A percentile compares a stretch with the other conserved stretches of the same genome.
phyloP scores from a whole-genome alignment of 345 rosid genomes.

The Corymbia maculata region DNA sequence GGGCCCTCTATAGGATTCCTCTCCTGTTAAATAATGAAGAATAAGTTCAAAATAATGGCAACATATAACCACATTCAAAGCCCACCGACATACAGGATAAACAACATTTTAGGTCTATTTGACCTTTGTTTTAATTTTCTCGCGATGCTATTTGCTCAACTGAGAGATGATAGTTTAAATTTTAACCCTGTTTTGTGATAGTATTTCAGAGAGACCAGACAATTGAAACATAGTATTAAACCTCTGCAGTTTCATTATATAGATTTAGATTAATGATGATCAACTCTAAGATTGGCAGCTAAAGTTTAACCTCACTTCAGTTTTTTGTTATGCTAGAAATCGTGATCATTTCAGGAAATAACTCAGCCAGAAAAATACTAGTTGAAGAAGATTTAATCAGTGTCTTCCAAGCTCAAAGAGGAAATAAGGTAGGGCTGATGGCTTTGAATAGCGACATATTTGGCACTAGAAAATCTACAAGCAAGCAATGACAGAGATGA shows the following conservation, averaged over 20 bases:
- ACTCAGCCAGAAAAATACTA: neutral
- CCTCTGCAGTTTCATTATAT: neutral
- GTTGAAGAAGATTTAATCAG: neutral
- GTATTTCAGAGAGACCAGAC: neutral
- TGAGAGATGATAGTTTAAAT: neutral
- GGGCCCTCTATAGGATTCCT: slow-evolving; percentile 94
- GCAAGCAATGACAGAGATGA: neutral
- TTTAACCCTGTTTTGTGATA: neutral
- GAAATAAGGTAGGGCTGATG: neutral
- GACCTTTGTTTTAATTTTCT: neutral
- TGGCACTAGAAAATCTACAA: neutral
- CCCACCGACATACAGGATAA: neutral
- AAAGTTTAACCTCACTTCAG: neutral
- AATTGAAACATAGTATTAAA: neutral
- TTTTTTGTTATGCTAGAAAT: neutral
- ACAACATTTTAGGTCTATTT: neutral
- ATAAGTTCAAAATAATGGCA: neutral
- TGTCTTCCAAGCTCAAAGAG: neutral
- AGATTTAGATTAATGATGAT: neutral
- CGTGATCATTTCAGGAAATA: neutral
- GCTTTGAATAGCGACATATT: neutral
- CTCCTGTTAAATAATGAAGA: slow-evolving; percentile 40
- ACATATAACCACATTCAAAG: neutral
- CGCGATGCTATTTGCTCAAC: neutral
- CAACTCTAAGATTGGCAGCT: neutral